phyloP scores from a whole-genome alignment of 2,329 filamentous ascomycete genomes.

The Fusarium domesticum region DNA sequence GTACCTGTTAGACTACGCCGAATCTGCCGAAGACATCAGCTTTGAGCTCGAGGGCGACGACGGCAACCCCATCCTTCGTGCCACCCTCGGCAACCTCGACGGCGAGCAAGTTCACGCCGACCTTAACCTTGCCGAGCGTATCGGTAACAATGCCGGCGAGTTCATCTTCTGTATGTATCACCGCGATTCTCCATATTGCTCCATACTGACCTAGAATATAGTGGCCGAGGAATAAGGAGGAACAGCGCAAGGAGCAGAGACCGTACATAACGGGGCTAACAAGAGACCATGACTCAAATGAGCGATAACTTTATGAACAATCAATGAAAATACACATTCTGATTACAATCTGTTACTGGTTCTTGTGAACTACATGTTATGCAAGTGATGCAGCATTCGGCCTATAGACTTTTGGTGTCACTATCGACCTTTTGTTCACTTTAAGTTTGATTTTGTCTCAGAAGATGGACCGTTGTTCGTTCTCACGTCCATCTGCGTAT shows the following conservation, averaged over 20 bases:
- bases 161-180: slow-evolving; percentile 20
- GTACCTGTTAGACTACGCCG: slow-evolving; percentile 41
- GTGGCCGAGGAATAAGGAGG: no score
- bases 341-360: no score
- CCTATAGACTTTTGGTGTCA: no score
- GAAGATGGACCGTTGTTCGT: no score
- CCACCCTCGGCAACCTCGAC: slow-evolving; percentile 40
- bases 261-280: not conserved
- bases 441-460: no score
- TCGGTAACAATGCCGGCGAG: slow-evolving; percentile 51
- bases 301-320: not conserved
- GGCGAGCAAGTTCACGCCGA: slow-evolving; percentile 43
- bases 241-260: not conserved
- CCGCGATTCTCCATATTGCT: no score
- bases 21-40: slow-evolving; percentile 44
- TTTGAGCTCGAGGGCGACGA: slow-evolving; percentile 51
- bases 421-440: no score
- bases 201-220: not conserved
- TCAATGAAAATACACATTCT: not conserved
- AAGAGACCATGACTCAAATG: not conserved
- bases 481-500: no score
- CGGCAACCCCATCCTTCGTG: slow-evolving; percentile 51
- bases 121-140: slow-evolving; percentile 55
- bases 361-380: no score
- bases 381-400: no score